Percentiles rank a stretch among this genome's conserved stretches.
Evolutionary conservation across 768 basidiomycete species (phyloP).

Genomic region (Calocera cornea): DNA sequence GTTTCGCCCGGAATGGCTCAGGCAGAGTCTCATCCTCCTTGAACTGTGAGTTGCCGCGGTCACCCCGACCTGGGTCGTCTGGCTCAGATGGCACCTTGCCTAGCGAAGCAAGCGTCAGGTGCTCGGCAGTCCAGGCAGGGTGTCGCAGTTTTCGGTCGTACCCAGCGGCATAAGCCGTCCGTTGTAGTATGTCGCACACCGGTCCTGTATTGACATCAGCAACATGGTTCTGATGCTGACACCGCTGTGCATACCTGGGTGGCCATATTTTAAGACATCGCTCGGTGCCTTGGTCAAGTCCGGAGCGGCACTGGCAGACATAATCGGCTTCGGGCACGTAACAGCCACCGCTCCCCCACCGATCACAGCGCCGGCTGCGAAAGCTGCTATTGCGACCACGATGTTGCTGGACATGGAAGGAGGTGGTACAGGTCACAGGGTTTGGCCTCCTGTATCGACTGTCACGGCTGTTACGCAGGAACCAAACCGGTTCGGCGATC

Average conservation of each 20-base stretch:
- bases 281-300: constrained; percentile 14
- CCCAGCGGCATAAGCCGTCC: constrained; percentile 73
- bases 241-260: constrained; percentile 47
- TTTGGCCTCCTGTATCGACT: too few relatives aligned
- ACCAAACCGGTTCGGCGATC: too few relatives aligned
- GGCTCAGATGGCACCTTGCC: constrained; percentile 32
- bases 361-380: too few relatives aligned
- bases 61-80: constrained; percentile 36
- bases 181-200: constrained; percentile 59
- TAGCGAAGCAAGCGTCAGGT: constrained; percentile 68
- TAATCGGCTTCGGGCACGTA: too few relatives aligned
- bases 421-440: too few relatives aligned
- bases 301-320: too few relatives aligned
- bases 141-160: constrained; percentile 86
- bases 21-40: constrained; percentile 73
- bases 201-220: constrained; percentile 43
- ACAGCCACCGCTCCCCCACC: too few relatives aligned
- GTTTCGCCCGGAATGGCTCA: constrained; percentile 56
- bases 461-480: too few relatives aligned
- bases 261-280: constrained; percentile 57
- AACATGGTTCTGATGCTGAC: background rate
- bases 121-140: constrained; percentile 95
- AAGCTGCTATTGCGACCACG: too few relatives aligned
- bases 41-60: constrained; percentile 67
- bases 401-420: too few relatives aligned